Base-by-base conservation (phyloP, 1,284 basidiomycete species). In the Melampsora americana region DNA sequence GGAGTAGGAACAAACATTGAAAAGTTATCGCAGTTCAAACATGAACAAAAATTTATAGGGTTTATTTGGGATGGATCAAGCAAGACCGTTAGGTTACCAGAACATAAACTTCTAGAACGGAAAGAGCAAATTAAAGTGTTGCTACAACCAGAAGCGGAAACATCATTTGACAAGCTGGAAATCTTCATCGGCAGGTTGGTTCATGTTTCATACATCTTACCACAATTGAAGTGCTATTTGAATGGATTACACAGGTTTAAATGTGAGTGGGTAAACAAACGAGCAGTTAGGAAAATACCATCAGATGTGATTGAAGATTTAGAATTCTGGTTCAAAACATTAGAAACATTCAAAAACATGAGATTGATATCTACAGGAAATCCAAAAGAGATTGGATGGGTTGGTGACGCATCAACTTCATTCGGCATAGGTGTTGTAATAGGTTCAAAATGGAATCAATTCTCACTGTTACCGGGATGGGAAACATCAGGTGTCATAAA, bases 361-460 rank as follows among this genome's bases (percentile, higher is more conserved):
- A 67, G 44, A 28, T n/a, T 67, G 39, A 67, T 50, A 9, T 48
- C 46, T 11, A 11, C 46, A 11, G 11, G 11, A 48, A 20, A 48
- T 11, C 46, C 46, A 48, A 9, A 23, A 4, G 48, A 68, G 18
- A 9, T 48, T 18, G 66, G 30, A 4, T 68, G 66, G 66, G 28
- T 68, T 14, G 66, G 66, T 30, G 66, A 68, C 26, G n/a, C 28
- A 18, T 56, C 53, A 1, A 69, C 50, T n/a, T 69, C 67, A n/a
- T 69, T 35, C 32, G 53, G 67, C 1, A 59, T 69, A 11, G 50
- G 2, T n/a, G n/a, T n/a, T n/a, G 0, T 69, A 6, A 3, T 69
- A 4, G 23, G 50, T 1, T 18, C 16, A 12, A 35, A 32, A 23
- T 69, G 50, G 67, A 20, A 23, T 7, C 67, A 59, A 23, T 69